Base-by-base conservation (phyloP, 1,284 basidiomycete genomes). In the Omphalotus olearius region DNA sequence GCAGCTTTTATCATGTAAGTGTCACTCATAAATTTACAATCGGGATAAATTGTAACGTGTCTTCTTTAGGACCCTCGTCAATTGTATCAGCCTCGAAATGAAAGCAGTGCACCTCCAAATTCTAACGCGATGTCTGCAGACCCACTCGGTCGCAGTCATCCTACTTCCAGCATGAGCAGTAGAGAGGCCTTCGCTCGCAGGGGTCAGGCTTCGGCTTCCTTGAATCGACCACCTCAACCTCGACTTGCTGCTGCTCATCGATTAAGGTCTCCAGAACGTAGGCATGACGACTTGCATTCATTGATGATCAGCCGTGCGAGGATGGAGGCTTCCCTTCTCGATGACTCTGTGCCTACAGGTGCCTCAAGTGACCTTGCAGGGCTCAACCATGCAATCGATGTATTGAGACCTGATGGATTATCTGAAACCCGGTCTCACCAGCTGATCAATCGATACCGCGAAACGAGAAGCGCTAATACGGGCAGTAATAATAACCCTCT, bases 401-500 rank as follows among this genome's bases (percentile, higher is more conserved):
- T 59, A 3, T 42, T 65, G 13, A 53, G 61, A 20, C 50, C 53
- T 18, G 62, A 65, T 40, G 60, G 60, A 10, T 51, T 61, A 13
- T 53, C 55, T 18, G 43, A 48, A 10, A 11, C 45, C 30, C 56
- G 60, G 17, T 60, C 60, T 33, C 60, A 57, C 17, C 59, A 59
- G 49, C 52, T 64, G 26, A 56, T 58, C 23, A 52, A 56, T 13
- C 54, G 59, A 26, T 62, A 51, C 45, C 57, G 43, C 44, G 55
- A 46, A 46, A 52, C 30, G 43, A 51, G 55, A 53, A 53, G 46
- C 45, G 52, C 36, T n/a, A 50, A 42, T 49, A 23, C 23, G 5
- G 23, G 23, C 5, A 23, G 23, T 23, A 23, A 23, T 23, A 23
- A 23, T 23, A 41, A n/a, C 5, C 33, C 16, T 39, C 25, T 37